Evolutionary conservation across 140 eudicot species (phyloP).

Genomic region (Ambrosia hybrid): DNA sequence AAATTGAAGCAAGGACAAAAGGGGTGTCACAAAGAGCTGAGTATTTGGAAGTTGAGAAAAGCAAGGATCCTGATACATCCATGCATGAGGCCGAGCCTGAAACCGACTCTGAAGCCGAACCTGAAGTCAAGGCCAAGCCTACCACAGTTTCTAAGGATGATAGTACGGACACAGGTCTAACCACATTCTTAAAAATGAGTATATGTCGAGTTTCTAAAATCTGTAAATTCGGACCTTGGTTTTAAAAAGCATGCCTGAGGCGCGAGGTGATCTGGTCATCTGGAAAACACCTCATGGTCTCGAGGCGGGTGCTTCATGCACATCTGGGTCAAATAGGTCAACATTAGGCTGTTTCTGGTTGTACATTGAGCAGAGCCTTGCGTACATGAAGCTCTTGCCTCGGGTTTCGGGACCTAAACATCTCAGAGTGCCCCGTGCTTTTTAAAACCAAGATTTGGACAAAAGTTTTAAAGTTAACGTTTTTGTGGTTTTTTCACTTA

Average conservation of each 20-base stretch:
- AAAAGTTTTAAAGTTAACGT: not conserved
- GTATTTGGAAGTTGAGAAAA: slow-evolving; percentile 35
- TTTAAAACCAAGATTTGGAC: no score
- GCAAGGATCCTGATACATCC: slow-evolving; percentile 36
- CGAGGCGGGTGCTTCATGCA: no score
- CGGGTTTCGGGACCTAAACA: no score
- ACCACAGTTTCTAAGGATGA: slow-evolving; percentile 38
- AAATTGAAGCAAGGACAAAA: slow-evolving; percentile 47
- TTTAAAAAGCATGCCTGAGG: not conserved
- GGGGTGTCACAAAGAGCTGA: slow-evolving; percentile 38
- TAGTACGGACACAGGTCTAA: slow-evolving; percentile 9
- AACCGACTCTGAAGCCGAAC: not conserved
- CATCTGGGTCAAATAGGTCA: no score
- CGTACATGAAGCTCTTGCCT: no score
- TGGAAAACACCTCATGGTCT: no score
- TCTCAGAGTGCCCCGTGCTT: no score
- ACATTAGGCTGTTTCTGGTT: no score
- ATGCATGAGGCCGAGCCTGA: slow-evolving; percentile 15
- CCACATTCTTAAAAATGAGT: not conserved
- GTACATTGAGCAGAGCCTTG: no score
- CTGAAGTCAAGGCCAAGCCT: slow-evolving; percentile 25
- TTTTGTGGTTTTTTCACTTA: slow-evolving; percentile 9
- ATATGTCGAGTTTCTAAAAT: not conserved
- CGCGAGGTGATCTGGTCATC: no score
- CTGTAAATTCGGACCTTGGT: not conserved